phyloP scores from a whole-genome alignment of 495 filamentous ascomycete species.

The Aspergillus sclerotioniger region DNA sequence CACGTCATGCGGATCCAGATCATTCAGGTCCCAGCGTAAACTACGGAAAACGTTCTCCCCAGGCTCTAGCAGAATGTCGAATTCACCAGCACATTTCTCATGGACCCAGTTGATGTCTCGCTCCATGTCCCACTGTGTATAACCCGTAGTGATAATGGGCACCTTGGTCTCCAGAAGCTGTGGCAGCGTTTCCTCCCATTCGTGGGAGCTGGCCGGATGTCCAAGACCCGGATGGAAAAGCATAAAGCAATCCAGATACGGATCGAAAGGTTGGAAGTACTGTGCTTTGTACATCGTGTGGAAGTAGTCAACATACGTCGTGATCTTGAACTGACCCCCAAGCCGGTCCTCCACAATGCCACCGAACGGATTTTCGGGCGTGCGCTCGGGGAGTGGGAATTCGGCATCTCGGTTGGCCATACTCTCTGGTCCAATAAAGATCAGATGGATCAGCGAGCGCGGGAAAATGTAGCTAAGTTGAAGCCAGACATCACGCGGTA shows the following conservation, averaged over 20 bases:
- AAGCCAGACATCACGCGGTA: constrained; percentile 90
- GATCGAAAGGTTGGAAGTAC: constrained; percentile 89
- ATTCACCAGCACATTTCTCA: constrained; percentile 79
- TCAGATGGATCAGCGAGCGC: constrained; percentile 65
- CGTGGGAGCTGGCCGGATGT: constrained; percentile 85
- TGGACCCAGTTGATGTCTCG: constrained; percentile 86
- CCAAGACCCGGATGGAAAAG: constrained; percentile 95
- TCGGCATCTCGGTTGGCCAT: constrained; percentile 89
- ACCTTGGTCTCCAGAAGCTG: constrained; percentile 91
- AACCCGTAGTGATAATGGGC: constrained; percentile 89
- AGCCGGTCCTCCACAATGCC: constrained; percentile 87
- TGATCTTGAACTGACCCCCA: constrained; percentile 84
- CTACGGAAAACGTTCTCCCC: constrained; percentile 94
- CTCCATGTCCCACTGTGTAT: constrained; percentile 92
- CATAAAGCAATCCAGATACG: constrained; percentile 95
- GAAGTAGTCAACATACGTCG: constrained; percentile 96
- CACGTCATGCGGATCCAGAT: constrained; percentile 90
- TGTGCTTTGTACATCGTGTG: constrained; percentile 90
- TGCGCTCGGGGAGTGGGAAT: constrained; percentile 84
- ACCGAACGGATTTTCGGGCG: constrained; percentile 83
- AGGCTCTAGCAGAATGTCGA: constrained; percentile 87
- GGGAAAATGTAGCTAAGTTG: constrained; percentile 92
- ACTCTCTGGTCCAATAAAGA: constrained; percentile 94
- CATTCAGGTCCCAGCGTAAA: constrained; percentile 94
- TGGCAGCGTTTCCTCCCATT: constrained; percentile 90